Conservation (phyloP, 2,329 filamentous ascomycete genomes). For the Grosmannia serpens region DNA sequence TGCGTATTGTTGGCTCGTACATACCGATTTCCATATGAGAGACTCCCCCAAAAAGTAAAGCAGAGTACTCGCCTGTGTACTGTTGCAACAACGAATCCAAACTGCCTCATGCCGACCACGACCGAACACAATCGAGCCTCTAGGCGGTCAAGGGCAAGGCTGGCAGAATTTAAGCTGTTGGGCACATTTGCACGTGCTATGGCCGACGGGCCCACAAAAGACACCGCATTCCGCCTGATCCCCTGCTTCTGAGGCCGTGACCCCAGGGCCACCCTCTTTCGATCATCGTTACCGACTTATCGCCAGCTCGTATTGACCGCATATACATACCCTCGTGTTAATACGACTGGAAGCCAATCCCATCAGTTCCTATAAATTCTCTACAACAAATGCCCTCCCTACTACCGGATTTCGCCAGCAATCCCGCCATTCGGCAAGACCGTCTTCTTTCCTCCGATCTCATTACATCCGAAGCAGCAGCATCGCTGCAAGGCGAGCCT, state of each 20-base stretch:
- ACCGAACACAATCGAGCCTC: too few species aligned
- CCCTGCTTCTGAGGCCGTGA: not conserved
- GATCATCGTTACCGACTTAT: not conserved
- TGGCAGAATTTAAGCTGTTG: not conserved
- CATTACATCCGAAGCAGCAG: constrained; percentile 21
- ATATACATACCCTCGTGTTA: not conserved
- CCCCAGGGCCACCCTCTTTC: not conserved
- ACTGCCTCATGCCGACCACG: too few species aligned
- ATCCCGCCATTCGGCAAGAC: constrained; percentile 54
- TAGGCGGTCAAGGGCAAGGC: not conserved
- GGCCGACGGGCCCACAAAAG: not conserved
- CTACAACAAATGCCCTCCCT: constrained; percentile 42
- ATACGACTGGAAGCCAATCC: not conserved
- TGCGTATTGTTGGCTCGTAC: too few species aligned
- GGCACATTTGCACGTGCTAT: not conserved
- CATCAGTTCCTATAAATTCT: not conserved
- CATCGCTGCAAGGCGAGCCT: constrained; percentile 17
- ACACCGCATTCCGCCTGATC: not conserved
- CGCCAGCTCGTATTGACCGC: not conserved
- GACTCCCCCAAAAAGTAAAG: too few species aligned
- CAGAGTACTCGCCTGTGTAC: too few species aligned
- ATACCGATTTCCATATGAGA: too few species aligned
- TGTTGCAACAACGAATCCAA: too few species aligned
- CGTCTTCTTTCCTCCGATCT: constrained; percentile 43
- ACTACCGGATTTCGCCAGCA: constrained; percentile 54